Conservation (phyloP, 1,139 yeast genomes). For the Nakaseomyces uthaithaninus region DNA sequence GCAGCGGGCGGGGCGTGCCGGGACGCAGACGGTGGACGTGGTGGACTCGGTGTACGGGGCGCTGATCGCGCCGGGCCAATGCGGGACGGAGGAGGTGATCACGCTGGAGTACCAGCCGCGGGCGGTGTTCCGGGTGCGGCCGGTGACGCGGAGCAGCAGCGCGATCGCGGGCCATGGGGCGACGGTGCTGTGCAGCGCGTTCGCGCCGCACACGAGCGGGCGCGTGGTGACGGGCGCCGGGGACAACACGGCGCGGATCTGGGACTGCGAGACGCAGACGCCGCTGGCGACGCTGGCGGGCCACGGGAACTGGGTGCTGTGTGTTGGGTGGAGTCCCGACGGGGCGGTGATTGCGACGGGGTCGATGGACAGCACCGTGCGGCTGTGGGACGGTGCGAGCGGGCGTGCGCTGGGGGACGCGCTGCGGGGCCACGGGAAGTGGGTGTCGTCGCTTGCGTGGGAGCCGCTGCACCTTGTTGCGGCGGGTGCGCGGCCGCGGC, state of each 20-base stretch:
- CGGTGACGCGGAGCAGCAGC: constrained; percentile 84
- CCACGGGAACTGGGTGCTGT: constrained; percentile 88
- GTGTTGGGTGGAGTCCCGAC: constrained; percentile 91
- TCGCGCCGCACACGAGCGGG: constrained; percentile 84
- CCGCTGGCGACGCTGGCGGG: constrained; percentile 76
- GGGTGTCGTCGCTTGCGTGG: constrained; percentile 89
- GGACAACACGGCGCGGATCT: constrained; percentile 90
- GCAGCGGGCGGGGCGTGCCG: constrained; percentile 33
- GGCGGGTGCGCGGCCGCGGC: constrained; percentile 57
- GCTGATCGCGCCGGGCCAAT: constrained; percentile 75
- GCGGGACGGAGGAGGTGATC: constrained; percentile 87
- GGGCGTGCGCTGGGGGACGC: constrained; percentile 74
- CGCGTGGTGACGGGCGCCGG: constrained; percentile 96
- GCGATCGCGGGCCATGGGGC: constrained; percentile 95
- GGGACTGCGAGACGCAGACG: constrained; percentile 97
- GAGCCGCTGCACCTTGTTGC: constrained; percentile 82
- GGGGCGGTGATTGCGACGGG: constrained; percentile 92
- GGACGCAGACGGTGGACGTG: constrained; percentile 53
- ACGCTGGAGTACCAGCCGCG: constrained; percentile 90
- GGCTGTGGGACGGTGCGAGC: constrained; percentile 75
- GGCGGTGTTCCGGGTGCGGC: constrained; percentile 86
- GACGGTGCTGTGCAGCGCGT: constrained; percentile 82
- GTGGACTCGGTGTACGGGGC: constrained; percentile 69
- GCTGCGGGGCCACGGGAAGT: constrained; percentile 73
- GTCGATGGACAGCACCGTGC: constrained; percentile 82